These are phyloP conservation scores for Phialophora tarda DNA, from an alignment of 2,329 filamentous ascomycete genomes.

Conservation along the genomic window DNA sequence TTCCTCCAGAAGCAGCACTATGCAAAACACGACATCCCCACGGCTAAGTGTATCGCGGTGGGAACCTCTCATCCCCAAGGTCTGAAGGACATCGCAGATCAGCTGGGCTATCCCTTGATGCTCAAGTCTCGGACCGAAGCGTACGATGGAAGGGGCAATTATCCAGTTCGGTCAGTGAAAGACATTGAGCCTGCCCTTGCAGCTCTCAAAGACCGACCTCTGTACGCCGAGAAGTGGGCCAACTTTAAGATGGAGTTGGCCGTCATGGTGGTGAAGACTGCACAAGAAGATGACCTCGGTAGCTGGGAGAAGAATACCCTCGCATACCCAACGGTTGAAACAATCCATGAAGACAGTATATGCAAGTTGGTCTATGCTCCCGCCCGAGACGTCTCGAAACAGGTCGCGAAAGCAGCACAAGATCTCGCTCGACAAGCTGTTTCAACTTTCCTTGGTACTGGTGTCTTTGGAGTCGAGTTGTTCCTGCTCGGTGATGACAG, in stretches of 20 bases:
- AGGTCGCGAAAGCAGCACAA: constrained; percentile 69
- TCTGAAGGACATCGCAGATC: constrained; percentile 59
- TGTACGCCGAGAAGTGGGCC: constrained; percentile 91
- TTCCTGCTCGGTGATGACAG: constrained; percentile 77
- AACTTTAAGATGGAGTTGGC: constrained; percentile 86
- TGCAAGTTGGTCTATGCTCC: constrained; percentile 92
- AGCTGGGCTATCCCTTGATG: constrained; percentile 80
- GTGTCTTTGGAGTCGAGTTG: constrained; percentile 96
- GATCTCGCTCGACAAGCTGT: constrained; percentile 80
- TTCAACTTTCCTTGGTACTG: constrained; percentile 79
- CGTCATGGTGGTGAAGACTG: constrained; percentile 92
- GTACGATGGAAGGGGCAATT: constrained; percentile 79
- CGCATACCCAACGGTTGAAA: constrained; percentile 90
- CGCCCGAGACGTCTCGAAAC: constrained; percentile 69
- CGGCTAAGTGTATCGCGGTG: constrained; percentile 69
- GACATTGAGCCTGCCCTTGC: constrained; percentile 71
- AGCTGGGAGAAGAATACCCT: constrained; percentile 51
- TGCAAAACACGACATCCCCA: constrained; percentile 65
- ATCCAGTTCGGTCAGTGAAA: constrained; percentile 62
- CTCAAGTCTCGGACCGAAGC: constrained; percentile 82
- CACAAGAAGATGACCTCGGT: constrained; percentile 63
- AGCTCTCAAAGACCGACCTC: constrained; percentile 69
- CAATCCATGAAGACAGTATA: constrained; percentile 91
- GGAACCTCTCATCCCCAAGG: constrained; percentile 55
- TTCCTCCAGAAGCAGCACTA: constrained; percentile 81